Conservation (phyloP, 106 monocot species). For the Phalaenopsis equestris region DNA sequence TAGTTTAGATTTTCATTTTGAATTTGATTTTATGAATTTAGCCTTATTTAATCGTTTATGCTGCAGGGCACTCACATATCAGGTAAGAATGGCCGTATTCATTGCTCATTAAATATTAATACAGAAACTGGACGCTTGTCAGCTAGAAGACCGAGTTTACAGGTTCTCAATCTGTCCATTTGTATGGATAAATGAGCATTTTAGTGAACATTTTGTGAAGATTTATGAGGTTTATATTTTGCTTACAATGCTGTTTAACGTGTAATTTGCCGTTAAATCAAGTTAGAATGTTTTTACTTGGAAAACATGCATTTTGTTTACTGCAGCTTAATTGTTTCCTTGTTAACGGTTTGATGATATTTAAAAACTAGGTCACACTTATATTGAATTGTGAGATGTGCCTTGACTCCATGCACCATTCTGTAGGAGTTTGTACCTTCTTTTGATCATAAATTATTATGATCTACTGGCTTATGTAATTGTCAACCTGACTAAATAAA, state of each 20-base stretch:
- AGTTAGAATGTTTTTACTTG: neutral
- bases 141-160: slow-evolving; percentile 87
- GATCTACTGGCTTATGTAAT: no score
- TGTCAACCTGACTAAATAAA: no score
- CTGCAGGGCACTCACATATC: slow-evolving; percentile 78
- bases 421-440: no score
- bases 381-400: neutral
- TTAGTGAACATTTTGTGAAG: neutral
- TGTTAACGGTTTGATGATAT: neutral
- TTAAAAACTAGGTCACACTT: neutral
- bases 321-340: no score
- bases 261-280: neutral
- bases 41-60: slow-evolving; percentile 6
- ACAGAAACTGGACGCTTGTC: slow-evolving; percentile 97
- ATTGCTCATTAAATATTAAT: slow-evolving; percentile 97
- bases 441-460: no score
- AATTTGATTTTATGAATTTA: slow-evolving; percentile 1
- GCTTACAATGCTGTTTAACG: neutral
- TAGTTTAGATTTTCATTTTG: neutral
- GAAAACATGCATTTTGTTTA: neutral
- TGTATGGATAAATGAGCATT: neutral
- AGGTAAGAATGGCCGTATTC: slow-evolving; percentile 67
- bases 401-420: no score
- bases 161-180: slow-evolving; percentile 40
- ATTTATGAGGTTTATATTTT: neutral